Evolutionary conservation across 1,284 basidiomycete species (phyloP), one percentile per base, ranked within the genome.

Genomic region (Ustilago curta): DNA sequence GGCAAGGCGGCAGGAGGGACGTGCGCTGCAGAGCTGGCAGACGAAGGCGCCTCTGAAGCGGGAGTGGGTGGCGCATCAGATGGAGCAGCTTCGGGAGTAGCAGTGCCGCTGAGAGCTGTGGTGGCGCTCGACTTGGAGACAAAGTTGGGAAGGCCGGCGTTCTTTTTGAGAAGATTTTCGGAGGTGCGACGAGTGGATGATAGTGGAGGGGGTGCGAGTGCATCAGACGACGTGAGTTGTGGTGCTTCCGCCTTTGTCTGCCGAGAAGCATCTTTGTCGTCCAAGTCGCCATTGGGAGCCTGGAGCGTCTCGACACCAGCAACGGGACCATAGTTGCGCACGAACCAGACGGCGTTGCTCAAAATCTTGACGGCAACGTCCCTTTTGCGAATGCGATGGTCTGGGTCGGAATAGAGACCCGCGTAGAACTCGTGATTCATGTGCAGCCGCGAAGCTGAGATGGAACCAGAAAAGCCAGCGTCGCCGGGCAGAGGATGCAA

Each of bases 321-420:
- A 0, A 54, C 49, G 4, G 77, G 68, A 7, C 73, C 73, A 35
- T 79, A 79, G 45, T 70, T 70, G 47, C 74, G 70, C 7, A 78
- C 79, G 25, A 78, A 75, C 79, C 79, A 81, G 19, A 78, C 65
- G 42, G 79, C 79, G 42, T 81, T 81, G 66, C 69, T 70, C 9
- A 81, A 55, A 37, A 81, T 75, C 63, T 71, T 75, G 55, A 81
- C 56, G 18, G 79, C 79, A 3, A 81, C 78, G 47, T 81, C 79
- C 16, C 79, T 57, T 32, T 81, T 81, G n/a, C 78, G 66, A 12
- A 79, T 55, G 48, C 76, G 65, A 25, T 70, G 58, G 29, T 74
- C 71, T 25, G 49, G 61, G 12, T 68, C 71, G 0, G 51, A 40
- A 48, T 73, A 59, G 23, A 70, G 48, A 3, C 43, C 44, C 16